Conservation (phyloP, 768 basidiomycete genomes). For the Amanita muscaria region DNA sequence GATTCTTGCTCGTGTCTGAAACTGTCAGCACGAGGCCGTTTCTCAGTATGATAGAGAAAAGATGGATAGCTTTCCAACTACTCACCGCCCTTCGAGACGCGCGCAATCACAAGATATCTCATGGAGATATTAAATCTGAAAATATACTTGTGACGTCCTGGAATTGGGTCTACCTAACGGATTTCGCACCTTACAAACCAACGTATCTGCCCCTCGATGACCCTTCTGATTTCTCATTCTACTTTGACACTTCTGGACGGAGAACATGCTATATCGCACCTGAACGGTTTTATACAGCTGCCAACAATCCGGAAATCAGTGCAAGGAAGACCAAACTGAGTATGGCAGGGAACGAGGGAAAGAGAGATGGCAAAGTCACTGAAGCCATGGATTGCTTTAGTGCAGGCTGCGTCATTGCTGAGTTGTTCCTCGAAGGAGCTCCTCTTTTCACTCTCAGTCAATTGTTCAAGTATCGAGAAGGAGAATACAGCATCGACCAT, state of each 20-base stretch:
- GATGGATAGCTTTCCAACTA: slow-evolving; percentile 95
- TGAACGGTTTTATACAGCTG: slow-evolving; percentile 84
- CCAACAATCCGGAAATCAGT: slow-evolving; percentile 58
- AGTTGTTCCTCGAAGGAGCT: slow-evolving; percentile 91
- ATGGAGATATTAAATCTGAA: slow-evolving; percentile 86
- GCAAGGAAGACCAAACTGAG: slow-evolving; percentile 52
- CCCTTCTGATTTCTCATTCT: slow-evolving; percentile 96
- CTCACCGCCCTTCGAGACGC: slow-evolving; percentile 79
- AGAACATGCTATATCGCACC: slow-evolving; percentile 96
- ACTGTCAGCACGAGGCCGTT: slow-evolving; percentile 84
- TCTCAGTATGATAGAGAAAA: slow-evolving; percentile 85
- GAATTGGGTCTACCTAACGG: slow-evolving; percentile 92
- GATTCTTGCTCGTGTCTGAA: neutral
- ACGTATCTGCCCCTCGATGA: slow-evolving; percentile 93
- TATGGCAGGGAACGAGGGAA: slow-evolving; percentile 48
- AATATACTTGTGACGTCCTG: slow-evolving; percentile 95
- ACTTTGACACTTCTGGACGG: slow-evolving; percentile 90
- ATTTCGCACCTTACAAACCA: slow-evolving; percentile 94
- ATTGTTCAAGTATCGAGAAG: slow-evolving; percentile 87
- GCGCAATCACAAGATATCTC: slow-evolving; percentile 79
- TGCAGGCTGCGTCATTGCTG: slow-evolving; percentile 89
- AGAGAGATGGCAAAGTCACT: slow-evolving; percentile 74
- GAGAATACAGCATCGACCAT: slow-evolving; percentile 67
- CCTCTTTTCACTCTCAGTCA: slow-evolving; percentile 92
- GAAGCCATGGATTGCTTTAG: slow-evolving; percentile 98